These are phyloP conservation scores for Cantharellus anzutake DNA, from an alignment of 768 basidiomycete species.

Conservation along the genomic window DNA sequence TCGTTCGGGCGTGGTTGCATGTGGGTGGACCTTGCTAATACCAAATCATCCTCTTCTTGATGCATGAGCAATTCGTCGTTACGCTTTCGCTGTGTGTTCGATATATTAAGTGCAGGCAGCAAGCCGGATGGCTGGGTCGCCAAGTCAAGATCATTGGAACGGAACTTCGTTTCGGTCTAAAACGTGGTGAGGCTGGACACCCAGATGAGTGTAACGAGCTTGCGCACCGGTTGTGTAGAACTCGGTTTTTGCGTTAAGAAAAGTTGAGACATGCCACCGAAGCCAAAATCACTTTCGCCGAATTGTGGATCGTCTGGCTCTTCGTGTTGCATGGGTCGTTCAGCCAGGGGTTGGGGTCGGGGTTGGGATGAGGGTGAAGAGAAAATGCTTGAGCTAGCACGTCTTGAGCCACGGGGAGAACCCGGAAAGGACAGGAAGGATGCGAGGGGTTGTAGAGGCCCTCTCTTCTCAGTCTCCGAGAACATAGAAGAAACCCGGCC, in stretches of 20 bases:
- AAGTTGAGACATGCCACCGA: background rate
- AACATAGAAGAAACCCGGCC: background rate
- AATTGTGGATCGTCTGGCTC: background rate
- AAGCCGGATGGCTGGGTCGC: background rate
- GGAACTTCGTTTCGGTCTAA: too few species aligned
- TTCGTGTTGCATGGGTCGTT: background rate
- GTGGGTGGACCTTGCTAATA: too few species aligned
- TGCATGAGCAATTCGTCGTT: background rate
- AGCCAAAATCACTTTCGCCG: background rate
- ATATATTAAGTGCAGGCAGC: background rate
- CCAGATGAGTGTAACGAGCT: too few species aligned
- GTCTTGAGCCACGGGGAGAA: background rate
- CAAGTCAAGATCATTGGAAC: background rate
- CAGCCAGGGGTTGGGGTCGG: too few species aligned
- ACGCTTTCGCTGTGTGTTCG: background rate
- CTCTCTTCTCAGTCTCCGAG: background rate
- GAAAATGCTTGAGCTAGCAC: background rate
- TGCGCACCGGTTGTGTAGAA: too few species aligned
- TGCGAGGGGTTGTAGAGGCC: background rate
- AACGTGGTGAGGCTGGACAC: too few species aligned
- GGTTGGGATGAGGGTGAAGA: too few species aligned
- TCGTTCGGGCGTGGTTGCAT: too few species aligned
- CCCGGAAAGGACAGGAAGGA: background rate
- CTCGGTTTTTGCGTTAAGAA: background rate
- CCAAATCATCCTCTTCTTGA: background rate